Conservation (phyloP, 1,139 yeast genomes). For the Protomyces inouyei region DNA sequence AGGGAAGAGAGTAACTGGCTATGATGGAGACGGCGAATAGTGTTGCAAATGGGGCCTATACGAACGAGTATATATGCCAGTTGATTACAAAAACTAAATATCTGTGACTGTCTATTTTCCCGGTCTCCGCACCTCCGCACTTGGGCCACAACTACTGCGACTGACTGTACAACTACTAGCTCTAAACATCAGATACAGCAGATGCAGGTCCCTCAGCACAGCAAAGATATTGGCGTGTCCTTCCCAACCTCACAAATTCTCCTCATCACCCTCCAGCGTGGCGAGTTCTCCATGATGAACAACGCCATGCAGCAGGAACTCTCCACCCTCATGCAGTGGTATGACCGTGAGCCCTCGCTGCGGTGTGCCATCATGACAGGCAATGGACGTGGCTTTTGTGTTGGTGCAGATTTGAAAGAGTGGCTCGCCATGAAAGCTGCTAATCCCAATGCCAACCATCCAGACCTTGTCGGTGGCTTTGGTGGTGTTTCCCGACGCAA, state of each 20-base stretch:
- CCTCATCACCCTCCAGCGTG: constrained; percentile 22
- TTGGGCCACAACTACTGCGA: no score
- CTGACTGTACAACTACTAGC: no score
- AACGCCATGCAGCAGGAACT: constrained; percentile 25
- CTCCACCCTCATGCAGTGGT: constrained; percentile 32
- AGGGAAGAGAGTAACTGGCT: no score
- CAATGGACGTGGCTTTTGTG: constrained; percentile 37
- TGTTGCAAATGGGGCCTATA: no score
- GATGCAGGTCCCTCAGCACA: background rate
- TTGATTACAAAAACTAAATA: no score
- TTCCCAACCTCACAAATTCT: constrained; percentile 15
- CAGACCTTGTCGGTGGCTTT: constrained; percentile 35
- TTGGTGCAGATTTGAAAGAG: constrained; percentile 39
- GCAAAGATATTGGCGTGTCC: constrained; percentile 4
- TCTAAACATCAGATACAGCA: background rate
- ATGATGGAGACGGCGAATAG: no score
- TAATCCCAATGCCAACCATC: background rate
- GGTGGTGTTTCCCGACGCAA: constrained; percentile 38
- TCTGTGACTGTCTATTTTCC: no score
- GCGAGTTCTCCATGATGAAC: constrained; percentile 27
- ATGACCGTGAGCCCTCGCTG: constrained; percentile 35
- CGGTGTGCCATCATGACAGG: constrained; percentile 39
- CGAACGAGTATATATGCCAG: no score
- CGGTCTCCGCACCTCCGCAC: no score
- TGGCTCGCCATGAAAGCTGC: constrained; percentile 31